Percentiles rank a stretch among this genome's conserved stretches.
phyloP scores from a whole-genome alignment of 2,329 filamentous ascomycete genomes.

The Aquanectria penicillioides region DNA sequence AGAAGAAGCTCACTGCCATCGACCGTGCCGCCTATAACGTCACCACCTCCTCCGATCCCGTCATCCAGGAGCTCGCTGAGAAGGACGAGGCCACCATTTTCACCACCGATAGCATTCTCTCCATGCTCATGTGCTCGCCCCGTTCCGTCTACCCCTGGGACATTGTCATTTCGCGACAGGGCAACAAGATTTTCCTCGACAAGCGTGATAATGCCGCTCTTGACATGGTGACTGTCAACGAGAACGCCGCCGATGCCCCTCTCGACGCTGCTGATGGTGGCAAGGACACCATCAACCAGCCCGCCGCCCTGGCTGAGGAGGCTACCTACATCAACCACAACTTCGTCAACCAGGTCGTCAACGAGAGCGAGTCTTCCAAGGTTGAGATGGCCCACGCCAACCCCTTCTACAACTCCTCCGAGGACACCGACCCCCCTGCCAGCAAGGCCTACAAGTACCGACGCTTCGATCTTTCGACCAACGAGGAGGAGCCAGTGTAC shows the following conservation, averaged over 20 bases:
- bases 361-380: slow-evolving; percentile 82
- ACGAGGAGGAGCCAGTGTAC: slow-evolving; percentile 93
- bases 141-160: slow-evolving; percentile 99
- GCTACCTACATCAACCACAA: slow-evolving; percentile 99
- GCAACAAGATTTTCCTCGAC: slow-evolving; percentile 98
- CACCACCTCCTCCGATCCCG: slow-evolving; percentile 92
- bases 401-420: slow-evolving; percentile 95
- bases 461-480: slow-evolving; percentile 93
- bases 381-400: slow-evolving; percentile 88
- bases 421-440: slow-evolving; percentile 92
- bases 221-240: slow-evolving; percentile 98
- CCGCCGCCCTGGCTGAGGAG: slow-evolving; percentile 91
- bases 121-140: slow-evolving; percentile 98
- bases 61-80: slow-evolving; percentile 96
- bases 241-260: slow-evolving; percentile 95
- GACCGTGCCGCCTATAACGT: slow-evolving; percentile 98
- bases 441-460: slow-evolving; percentile 99
- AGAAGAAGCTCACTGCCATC: slow-evolving; percentile 87
- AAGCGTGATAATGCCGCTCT: slow-evolving; percentile 95
- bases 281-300: slow-evolving; percentile 95
- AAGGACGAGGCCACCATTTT: slow-evolving; percentile 97
- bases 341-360: slow-evolving; percentile 95
- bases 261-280: slow-evolving; percentile 90
- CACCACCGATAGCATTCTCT: slow-evolving; percentile 95
- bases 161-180: slow-evolving; percentile 90